Percentiles rank a stretch among this genome's conserved stretches.
Evolutionary conservation across 2,329 filamentous ascomycete species (phyloP).

Genomic region (Fusarium floridanum): DNA sequence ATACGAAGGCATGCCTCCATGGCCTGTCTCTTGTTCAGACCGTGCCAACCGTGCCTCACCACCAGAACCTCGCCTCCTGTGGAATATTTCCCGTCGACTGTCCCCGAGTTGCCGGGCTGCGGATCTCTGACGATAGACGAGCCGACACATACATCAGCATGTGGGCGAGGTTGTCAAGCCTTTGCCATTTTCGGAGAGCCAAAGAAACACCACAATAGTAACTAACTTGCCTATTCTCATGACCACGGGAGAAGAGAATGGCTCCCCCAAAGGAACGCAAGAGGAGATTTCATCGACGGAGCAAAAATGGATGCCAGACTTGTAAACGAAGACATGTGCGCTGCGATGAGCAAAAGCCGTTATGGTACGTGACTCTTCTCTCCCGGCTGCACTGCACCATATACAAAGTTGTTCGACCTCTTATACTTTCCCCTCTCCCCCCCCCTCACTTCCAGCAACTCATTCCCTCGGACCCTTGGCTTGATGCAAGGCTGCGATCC

Average conservation of each 20-base stretch:
- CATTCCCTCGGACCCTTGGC: slow-evolving; percentile 22
- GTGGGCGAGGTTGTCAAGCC: slow-evolving; percentile 29
- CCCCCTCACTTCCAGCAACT: slow-evolving; percentile 20
- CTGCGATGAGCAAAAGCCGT: slow-evolving; percentile 60
- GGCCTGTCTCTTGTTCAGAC: slow-evolving; percentile 39
- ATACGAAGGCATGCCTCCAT: slow-evolving; percentile 46
- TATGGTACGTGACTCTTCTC: slow-evolving; percentile 55
- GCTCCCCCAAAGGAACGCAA: slow-evolving; percentile 53
- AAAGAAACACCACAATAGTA: slow-evolving; percentile 30
- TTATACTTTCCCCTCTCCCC: slow-evolving; percentile 21
- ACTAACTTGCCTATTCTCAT: neutral
- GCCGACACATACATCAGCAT: slow-evolving; percentile 36
- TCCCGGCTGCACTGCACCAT: neutral
- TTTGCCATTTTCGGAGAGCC: slow-evolving; percentile 23
- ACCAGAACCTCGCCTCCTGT: slow-evolving; percentile 35
- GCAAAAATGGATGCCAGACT: slow-evolving; percentile 53
- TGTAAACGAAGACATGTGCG: slow-evolving; percentile 60
- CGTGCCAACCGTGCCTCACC: slow-evolving; percentile 40
- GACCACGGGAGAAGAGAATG: slow-evolving; percentile 43
- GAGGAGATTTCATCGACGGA: slow-evolving; percentile 54
- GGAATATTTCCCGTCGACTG: slow-evolving; percentile 44
- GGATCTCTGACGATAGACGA: slow-evolving; percentile 41
- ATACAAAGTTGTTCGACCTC: slow-evolving; percentile 18
- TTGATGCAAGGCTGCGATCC: slow-evolving; percentile 39
- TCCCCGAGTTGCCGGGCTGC: slow-evolving; percentile 38